phyloP scores from a whole-genome alignment of 257 asterid species.

The Rubia yunnanensis region DNA sequence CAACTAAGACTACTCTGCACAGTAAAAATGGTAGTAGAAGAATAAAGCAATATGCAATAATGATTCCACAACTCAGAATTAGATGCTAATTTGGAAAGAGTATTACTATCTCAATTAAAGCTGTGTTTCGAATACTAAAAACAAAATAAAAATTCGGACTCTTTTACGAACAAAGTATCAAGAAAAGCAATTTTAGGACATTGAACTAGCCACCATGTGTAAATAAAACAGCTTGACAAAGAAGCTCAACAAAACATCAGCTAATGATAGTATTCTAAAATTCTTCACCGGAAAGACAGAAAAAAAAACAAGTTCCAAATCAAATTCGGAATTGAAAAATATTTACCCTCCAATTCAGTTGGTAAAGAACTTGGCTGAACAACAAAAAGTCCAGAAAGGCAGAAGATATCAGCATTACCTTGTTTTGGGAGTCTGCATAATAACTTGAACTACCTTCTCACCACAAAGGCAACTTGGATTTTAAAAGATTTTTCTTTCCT shows the following conservation, averaged over 20 bases:
- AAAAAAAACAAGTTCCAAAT: neutral
- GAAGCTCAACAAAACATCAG: neutral
- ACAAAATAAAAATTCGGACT: neutral
- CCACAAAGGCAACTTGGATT: constrained; percentile 22
- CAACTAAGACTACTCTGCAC: neutral
- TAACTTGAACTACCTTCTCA: constrained; percentile 23
- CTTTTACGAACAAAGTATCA: neutral
- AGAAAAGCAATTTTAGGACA: too few relatives aligned
- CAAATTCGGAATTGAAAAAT: neutral
- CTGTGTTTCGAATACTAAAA: neutral
- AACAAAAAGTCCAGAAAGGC: neutral
- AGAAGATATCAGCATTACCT: constrained; percentile 36
- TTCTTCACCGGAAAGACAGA: neutral
- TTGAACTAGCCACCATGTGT: too few relatives aligned
- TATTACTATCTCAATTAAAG: neutral
- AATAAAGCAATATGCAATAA: neutral
- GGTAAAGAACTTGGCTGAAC: neutral
- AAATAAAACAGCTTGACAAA: neutral
- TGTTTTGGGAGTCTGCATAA: constrained; percentile 86
- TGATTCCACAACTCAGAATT: too few relatives aligned
- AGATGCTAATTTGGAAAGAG: neutral
- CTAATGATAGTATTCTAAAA: neutral
- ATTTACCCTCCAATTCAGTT: neutral
- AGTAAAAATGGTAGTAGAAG: neutral
- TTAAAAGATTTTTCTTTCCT: neutral